phyloP scores from a whole-genome alignment of 768 basidiomycete species.

The Hygrocybe punicea region DNA sequence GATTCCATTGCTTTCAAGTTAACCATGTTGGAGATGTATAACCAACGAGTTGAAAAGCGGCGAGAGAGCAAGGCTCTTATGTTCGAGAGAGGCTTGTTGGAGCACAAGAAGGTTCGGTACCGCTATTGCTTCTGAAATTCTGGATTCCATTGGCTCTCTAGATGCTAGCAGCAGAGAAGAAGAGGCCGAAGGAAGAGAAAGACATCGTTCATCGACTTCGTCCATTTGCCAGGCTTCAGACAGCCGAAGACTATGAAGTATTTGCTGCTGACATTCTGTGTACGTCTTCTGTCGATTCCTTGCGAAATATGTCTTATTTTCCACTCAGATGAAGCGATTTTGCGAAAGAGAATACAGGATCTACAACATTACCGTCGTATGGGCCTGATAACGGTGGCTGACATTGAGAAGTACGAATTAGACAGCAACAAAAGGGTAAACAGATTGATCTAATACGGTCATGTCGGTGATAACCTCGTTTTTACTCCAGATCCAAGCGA shows the following conservation, averaged over 20 bases:
- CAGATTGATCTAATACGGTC: not conserved
- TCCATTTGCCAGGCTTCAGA: conserved; percentile 87
- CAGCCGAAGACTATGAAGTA: conserved; percentile 84
- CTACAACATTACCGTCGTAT: conserved; percentile 86
- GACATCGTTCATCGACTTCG: conserved; percentile 87
- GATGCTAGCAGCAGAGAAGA: conserved; percentile 92
- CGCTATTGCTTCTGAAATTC: not conserved
- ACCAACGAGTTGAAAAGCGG: conserved; percentile 81
- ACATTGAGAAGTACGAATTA: conserved; percentile 84
- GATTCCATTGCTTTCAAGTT: conserved; percentile 87
- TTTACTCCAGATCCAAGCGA: conserved; percentile 53
- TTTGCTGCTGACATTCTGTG: conserved; percentile 88
- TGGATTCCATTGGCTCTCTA: conserved; percentile 31
- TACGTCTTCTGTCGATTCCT: conserved; percentile 39
- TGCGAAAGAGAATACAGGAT: conserved; percentile 87
- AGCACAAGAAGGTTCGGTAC: conserved; percentile 83
- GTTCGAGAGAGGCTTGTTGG: conserved; percentile 85
- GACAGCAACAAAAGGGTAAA: conserved; percentile 69
- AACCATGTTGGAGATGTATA: conserved; percentile 85
- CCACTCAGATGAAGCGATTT: conserved; percentile 71
- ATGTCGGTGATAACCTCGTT: not conserved
- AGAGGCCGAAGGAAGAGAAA: conserved; percentile 84
- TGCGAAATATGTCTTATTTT: conserved; percentile 1
- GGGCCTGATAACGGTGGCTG: conserved; percentile 79
- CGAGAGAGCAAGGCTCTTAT: conserved; percentile 83